Evolutionary conservation across 345 rosid species (phyloP).

Genomic region (Populus simonii): DNA sequence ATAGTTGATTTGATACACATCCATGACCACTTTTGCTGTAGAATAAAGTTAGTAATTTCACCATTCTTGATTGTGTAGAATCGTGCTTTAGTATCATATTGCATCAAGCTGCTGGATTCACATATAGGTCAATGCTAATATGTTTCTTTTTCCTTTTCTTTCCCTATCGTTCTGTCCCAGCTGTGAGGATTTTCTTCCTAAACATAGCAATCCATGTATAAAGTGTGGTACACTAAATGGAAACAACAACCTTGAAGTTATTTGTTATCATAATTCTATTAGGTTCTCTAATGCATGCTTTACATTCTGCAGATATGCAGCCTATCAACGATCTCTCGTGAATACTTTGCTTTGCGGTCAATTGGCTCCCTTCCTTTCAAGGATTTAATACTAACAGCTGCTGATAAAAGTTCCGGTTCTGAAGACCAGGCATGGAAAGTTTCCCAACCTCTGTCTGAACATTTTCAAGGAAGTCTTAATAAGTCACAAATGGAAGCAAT

Average conservation of each 20-base stretch:
- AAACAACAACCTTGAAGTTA: not conserved
- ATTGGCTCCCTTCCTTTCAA: conserved; percentile 82
- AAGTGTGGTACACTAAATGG: not conserved
- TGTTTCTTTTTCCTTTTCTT: not conserved
- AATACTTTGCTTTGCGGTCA: conserved; percentile 75
- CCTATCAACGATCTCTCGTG: conserved; percentile 87
- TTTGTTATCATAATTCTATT: conserved; percentile 3
- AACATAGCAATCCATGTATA: not conserved
- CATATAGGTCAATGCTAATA: not conserved
- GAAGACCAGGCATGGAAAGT: conserved; percentile 77
- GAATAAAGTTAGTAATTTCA: not conserved
- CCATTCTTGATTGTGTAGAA: not conserved
- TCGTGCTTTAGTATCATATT: not conserved
- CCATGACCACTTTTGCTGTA: not conserved
- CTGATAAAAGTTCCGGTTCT: conserved; percentile 45
- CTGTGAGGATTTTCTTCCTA: not conserved
- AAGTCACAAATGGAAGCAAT: conserved; percentile 84
- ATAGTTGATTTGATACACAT: too few species aligned
- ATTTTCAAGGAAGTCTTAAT: conserved; percentile 62
- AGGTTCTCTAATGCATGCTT: conserved; percentile 13
- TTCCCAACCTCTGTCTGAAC: conserved; percentile 60
- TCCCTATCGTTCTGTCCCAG: not conserved
- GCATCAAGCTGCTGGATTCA: not conserved
- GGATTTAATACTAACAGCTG: conserved; percentile 70
- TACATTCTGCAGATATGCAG: conserved; percentile 69